A percentile compares a stretch with the other conserved stretches of the same genome.
phyloP scores from a whole-genome alignment of 257 asterid species.

The Jacaranda copaia region DNA sequence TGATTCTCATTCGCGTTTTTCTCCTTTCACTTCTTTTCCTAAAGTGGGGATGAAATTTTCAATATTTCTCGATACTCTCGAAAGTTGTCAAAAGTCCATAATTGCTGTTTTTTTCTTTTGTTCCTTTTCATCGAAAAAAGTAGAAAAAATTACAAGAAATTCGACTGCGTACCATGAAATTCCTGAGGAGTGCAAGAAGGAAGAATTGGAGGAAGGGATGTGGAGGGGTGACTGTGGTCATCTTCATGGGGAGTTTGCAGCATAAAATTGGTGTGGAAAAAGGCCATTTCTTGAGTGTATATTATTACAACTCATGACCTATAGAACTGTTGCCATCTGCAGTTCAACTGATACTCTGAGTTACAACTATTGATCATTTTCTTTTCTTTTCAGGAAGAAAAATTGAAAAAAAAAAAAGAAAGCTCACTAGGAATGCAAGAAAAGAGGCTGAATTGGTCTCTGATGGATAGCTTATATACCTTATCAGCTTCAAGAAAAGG shows the following conservation, averaged over 20 bases:
- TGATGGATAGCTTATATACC: constrained; percentile 63
- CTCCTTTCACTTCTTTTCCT: constrained; percentile 26
- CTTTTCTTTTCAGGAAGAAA: neutral
- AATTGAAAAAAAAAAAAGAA: neutral
- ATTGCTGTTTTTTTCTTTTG: constrained; percentile 12
- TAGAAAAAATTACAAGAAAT: neutral
- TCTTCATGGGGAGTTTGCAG: constrained; percentile 71
- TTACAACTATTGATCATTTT: constrained; percentile 13
- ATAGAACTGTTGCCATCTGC: constrained; percentile 33
- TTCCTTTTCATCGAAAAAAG: neutral
- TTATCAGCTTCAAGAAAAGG: constrained; percentile 44
- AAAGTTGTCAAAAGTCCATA: constrained; percentile 30
- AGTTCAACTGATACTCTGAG: constrained; percentile 29
- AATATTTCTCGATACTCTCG: constrained; percentile 27
- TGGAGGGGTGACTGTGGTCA: constrained; percentile 48
- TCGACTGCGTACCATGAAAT: constrained; percentile 44
- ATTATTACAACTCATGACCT: constrained; percentile 56
- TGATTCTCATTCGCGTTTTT: neutral
- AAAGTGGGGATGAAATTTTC: constrained; percentile 27
- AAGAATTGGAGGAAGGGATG: constrained; percentile 49
- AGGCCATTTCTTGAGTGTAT: constrained; percentile 59
- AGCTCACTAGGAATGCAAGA: neutral
- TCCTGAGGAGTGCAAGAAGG: constrained; percentile 58
- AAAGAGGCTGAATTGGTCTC: no score
- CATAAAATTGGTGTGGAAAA: constrained; percentile 84